These are phyloP conservation scores for Nitzschia palea DNA, from an alignment of 108 stramenopile species.

Conservation along the genomic window DNA sequence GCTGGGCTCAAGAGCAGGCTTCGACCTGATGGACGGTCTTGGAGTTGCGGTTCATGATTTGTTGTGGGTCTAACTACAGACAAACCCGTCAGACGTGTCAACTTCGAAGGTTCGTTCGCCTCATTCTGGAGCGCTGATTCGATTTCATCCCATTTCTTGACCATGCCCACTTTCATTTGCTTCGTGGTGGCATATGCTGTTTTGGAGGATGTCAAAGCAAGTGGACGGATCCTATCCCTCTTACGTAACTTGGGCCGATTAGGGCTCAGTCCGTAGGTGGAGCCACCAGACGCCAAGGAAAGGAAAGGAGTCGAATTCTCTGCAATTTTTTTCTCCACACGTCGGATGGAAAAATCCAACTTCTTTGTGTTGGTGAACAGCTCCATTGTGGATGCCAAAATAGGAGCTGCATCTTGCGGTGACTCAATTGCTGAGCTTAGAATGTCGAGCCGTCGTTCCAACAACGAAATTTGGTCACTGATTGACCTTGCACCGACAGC, in stretches of 20 bases:
- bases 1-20: constrained; percentile 12
- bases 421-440: background rate
- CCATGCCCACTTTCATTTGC: background rate
- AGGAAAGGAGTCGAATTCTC: constrained; percentile 6
- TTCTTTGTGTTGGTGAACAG: constrained; percentile 12
- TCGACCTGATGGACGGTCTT: constrained; percentile 5
- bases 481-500: constrained; percentile 43
- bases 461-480: constrained; percentile 32
- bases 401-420: background rate
- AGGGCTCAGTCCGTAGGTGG: constrained; percentile 22
- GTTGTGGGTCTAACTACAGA: background rate
- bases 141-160: constrained; percentile 23
- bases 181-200: background rate
- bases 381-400: constrained; percentile 2
- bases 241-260: background rate
- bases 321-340: constrained; percentile 12
- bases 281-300: background rate
- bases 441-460: constrained; percentile 25
- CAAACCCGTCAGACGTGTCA: background rate
- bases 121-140: constrained; percentile 8
- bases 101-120: background rate
- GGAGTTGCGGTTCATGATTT: background rate
- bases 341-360: background rate
- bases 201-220: constrained; percentile 3
- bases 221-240: constrained; percentile 9